Evolutionary conservation across 129 eudicot species (phyloP).

Genomic region (Chrysanthemum seticuspe): DNA sequence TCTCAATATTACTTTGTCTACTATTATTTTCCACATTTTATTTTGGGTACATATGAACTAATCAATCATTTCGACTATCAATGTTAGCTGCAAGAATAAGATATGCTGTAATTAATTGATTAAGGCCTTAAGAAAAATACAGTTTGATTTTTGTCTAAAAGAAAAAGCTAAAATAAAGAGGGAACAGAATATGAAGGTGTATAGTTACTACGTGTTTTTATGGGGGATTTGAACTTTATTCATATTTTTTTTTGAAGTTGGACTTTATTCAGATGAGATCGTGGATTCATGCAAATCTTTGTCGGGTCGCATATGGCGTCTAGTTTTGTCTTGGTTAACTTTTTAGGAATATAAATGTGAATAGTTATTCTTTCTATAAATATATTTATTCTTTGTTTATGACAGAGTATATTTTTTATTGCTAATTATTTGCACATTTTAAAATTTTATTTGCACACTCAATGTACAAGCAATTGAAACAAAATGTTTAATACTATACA

Average conservation of each 20-base stretch:
- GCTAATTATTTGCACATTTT: too few relatives aligned
- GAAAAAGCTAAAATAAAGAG: not conserved
- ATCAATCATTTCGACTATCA: too few relatives aligned
- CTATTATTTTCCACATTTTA: too few relatives aligned
- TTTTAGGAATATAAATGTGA: not conserved
- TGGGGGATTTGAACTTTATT: constrained; percentile 24
- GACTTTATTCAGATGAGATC: constrained; percentile 20
- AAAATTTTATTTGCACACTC: too few relatives aligned
- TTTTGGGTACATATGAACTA: too few relatives aligned
- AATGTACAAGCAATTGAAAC: too few relatives aligned
- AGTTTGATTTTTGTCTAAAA: not conserved
- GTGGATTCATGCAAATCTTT: constrained; percentile 41
- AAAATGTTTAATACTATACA: too few relatives aligned
- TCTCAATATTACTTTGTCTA: too few relatives aligned
- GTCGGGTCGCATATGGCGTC: constrained; percentile 47
- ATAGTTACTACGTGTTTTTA: constrained; percentile 16
- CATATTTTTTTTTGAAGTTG: not conserved
- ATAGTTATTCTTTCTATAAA: not conserved
- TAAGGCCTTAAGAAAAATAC: not conserved
- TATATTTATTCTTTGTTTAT: not conserved
- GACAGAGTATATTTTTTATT: not conserved
- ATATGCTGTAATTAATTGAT: not conserved
- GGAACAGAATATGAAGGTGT: constrained; percentile 20
- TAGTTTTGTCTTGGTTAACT: constrained; percentile 33
- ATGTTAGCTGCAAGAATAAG: too few relatives aligned